Evolutionary conservation across 2,329 filamentous ascomycete species (phyloP).

Genomic region (Fusarium chuoi): DNA sequence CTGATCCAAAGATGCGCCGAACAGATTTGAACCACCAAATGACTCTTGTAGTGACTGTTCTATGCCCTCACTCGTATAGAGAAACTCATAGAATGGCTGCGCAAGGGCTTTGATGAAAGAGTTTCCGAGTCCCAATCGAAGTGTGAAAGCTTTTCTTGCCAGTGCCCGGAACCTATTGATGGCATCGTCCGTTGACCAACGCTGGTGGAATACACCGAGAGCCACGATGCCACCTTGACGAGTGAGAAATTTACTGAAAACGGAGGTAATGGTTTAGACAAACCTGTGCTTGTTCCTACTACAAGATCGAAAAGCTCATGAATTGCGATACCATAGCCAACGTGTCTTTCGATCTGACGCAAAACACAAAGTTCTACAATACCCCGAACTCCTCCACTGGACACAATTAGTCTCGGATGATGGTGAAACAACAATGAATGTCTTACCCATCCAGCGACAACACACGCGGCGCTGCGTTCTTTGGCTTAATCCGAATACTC

Average conservation of each 20-base stretch:
- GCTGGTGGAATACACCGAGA: constrained; percentile 11
- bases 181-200: background rate
- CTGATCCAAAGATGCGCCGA: background rate
- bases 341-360: background rate
- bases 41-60: background rate
- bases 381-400: constrained; percentile 18
- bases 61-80: constrained; percentile 4
- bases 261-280: accelerated
- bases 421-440: accelerated
- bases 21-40: background rate
- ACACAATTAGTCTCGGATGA: accelerated
- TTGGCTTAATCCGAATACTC: constrained; percentile 22
- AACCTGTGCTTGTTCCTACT: constrained; percentile 22
- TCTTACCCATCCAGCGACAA: constrained; percentile 13
- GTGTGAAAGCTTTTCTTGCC: background rate
- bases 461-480: constrained; percentile 1
- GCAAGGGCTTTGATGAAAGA: background rate
- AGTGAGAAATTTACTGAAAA: background rate
- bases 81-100: constrained; percentile 13
- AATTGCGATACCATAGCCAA: constrained; percentile 1
- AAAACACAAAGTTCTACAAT: constrained; percentile 13
- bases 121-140: background rate
- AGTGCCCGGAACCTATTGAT: background rate
- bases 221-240: constrained; percentile 14
- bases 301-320: constrained; percentile 29